Conservation (phyloP, 1,284 basidiomycete species). For the Amylostereum areolatum region DNA sequence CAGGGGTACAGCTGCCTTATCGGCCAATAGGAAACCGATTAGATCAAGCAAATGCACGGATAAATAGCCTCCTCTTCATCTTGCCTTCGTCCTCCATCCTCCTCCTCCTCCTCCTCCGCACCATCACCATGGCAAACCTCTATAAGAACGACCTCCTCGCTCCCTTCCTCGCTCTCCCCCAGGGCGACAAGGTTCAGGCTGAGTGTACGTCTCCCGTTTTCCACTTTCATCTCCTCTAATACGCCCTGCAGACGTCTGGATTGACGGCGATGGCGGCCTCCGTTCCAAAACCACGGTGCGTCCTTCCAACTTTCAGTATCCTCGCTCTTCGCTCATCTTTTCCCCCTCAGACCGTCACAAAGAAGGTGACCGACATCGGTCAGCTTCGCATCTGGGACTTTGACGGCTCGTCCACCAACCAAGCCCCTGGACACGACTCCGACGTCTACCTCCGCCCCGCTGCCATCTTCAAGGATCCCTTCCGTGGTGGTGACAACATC, state of each 20-base stretch:
- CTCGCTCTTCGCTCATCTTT: conserved; percentile 3
- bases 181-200: conserved; percentile 87
- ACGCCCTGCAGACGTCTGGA: conserved; percentile 78
- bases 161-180: conserved; percentile 80
- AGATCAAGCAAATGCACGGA: conserved; percentile 13
- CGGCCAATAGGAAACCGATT: too few species aligned
- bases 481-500: conserved; percentile 98
- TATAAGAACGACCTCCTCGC: conserved; percentile 83
- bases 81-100: conserved; percentile 12
- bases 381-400: conserved; percentile 98
- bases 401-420: conserved; percentile 96
- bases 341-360: conserved; percentile 64
- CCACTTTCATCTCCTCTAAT: conserved; percentile 10
- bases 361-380: conserved; percentile 80
- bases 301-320: conserved; percentile 6
- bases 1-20: too few species aligned
- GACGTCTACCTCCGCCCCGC: conserved; percentile 98
- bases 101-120: conserved; percentile 12
- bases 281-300: conserved; percentile 90
- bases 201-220: conserved; percentile 61
- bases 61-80: conserved; percentile 11
- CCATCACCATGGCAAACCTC: conserved; percentile 24
- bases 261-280: conserved; percentile 88
- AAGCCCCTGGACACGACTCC: conserved; percentile 92
- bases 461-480: conserved; percentile 98